phyloP scores from a whole-genome alignment of 148 eudicot genomes.

The Fagopyrum tataricum region DNA sequence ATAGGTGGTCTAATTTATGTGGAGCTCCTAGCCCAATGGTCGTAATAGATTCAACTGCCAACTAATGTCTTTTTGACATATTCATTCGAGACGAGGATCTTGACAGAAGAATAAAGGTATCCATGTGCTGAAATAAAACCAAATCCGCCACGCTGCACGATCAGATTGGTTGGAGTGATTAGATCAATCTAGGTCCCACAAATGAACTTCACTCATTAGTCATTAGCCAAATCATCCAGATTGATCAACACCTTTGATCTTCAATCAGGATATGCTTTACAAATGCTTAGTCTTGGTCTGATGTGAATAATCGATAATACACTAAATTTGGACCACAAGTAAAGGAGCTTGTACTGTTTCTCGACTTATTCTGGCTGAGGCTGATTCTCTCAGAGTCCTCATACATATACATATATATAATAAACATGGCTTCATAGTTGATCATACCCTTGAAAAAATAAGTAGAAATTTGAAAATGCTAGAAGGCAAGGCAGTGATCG shows the following conservation, averaged over 20 bases:
- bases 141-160: no score
- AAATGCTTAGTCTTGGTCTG: background rate
- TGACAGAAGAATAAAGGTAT: background rate
- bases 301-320: background rate
- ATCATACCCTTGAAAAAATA: background rate
- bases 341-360: background rate
- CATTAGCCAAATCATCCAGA: background rate
- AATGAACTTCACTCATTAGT: no score
- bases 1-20: no score
- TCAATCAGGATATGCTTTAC: background rate
- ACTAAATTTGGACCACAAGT: background rate
- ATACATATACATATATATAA: no score
- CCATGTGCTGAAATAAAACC: background rate
- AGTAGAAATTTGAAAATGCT: slow-evolving; percentile 28
- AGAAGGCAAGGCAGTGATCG: slow-evolving; percentile 73
- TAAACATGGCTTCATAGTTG: background rate
- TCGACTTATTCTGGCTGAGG: background rate
- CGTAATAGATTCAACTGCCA: no score
- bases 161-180: no score
- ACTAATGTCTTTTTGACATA: background rate
- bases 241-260: background rate
- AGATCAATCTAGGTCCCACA: no score
- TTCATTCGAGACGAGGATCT: background rate
- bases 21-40: no score
- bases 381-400: background rate